Percentiles rank a stretch among this genome's conserved stretches.
Evolutionary conservation across 768 basidiomycete genomes (phyloP).

Genomic region (Tylopilus sp.): DNA sequence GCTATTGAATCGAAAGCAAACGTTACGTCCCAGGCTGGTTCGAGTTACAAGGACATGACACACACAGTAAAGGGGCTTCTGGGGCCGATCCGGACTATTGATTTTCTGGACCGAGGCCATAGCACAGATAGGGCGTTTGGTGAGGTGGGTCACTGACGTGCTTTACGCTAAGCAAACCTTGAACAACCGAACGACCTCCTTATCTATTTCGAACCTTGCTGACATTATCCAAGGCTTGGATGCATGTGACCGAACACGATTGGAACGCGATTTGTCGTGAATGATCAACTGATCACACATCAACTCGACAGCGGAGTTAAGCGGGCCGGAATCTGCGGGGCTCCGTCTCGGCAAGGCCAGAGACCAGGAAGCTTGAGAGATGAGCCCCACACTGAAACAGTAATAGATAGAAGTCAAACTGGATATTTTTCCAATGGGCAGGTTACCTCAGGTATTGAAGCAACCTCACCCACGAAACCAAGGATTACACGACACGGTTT

Average conservation of each 20-base stretch:
- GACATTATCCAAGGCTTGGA: background rate
- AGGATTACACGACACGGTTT: background rate
- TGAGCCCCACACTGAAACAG: constrained; percentile 5
- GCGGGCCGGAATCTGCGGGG: background rate
- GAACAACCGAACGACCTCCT: background rate
- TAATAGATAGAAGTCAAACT: constrained; percentile 7
- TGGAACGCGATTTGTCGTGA: background rate
- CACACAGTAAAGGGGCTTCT: constrained; percentile 13
- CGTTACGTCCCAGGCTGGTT: background rate
- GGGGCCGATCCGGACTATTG: constrained; percentile 45
- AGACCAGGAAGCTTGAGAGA: background rate
- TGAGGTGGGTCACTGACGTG: background rate
- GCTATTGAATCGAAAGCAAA: constrained; percentile 30
- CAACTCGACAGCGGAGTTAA: background rate
- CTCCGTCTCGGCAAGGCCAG: constrained; percentile 1
- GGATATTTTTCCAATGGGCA: background rate
- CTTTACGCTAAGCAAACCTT: background rate
- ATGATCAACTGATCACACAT: background rate
- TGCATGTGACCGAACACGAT: background rate
- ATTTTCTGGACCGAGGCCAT: constrained; percentile 54
- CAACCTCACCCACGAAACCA: constrained; percentile 8
- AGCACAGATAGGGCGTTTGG: constrained; percentile 7
- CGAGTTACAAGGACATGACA: background rate
- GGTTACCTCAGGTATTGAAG: constrained; percentile 1
- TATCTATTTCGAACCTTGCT: constrained; percentile 6